Base-by-base conservation (phyloP, 1,284 basidiomycete genomes). In the Apiotrichum porosum region DNA sequence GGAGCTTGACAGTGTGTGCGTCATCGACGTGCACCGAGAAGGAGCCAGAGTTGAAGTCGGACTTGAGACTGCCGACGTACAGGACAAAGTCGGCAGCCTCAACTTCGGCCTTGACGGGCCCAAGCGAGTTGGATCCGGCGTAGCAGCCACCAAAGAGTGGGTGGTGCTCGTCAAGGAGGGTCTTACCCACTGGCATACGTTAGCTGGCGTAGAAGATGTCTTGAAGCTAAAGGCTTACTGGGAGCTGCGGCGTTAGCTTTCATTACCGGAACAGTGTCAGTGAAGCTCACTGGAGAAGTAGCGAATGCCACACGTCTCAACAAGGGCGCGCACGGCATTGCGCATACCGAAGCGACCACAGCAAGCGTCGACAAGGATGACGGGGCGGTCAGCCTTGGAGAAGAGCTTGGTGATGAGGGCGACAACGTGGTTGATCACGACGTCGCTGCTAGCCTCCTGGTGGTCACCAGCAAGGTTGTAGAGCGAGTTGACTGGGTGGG, bases 101-200 rank as follows among this genome's bases (percentile, higher is more conserved):
- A 30, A 95, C 83, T 52, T 81, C 82, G 44, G 86, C 79, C 67
- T 83, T 83, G 58, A 93, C 79, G 15, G 76, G 77, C 0, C 83
- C 82, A 40, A 82, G 77, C n/a, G 81, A 85, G 62, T 90, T 81
- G 4, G 81, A 81, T 3, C 91, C 90, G 32, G 89, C 79, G 63
- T 91, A 91, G 52, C 88, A 85, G 14, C 93, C 93, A 46, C 91
- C 91, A 69, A 86, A 97, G n/a, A 88, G 81, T 17, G 82, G 79
- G 50, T 86, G 83, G 37, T 79, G 78, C 73, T 97, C 94, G 54
- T 83, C 80, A 13, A 95, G 75, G 0, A 84, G 79, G 1, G 84
- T 81, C 72, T 94, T 94, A 35, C 89, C 92, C 91, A 94, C 55
- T 6, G 23, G 30, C 4, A 23, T 9, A 4, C 13, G 44, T 58